Base-by-base conservation (phyloP, 2,329 filamentous ascomycete species). In the Phyllosticta capitalensis region DNA sequence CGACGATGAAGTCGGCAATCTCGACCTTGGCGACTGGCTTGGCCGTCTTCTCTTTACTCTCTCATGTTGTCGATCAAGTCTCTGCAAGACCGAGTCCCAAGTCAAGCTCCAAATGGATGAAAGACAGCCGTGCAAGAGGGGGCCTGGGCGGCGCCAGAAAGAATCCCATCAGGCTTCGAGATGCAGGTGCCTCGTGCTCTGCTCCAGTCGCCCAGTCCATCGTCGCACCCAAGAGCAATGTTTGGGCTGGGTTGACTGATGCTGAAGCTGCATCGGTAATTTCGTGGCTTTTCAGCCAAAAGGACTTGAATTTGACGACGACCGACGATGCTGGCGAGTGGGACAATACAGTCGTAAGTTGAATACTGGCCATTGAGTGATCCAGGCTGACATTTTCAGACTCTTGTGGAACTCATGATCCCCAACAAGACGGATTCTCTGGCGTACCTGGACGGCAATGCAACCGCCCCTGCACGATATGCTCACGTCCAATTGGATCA, bases 381-480 rank as follows among this genome's bases (percentile, higher is more conserved):
- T 5, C n/a, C 9, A 14, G 5, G 19, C 49, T 24, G 9, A 22
- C 9, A 12, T 52, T 52, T 17, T 1, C 60, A 48, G 14, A 17
- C 28, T 9, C 59, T 67, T n/a, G 63, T 69, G n/a, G 77, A 79
- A 64, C 61, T 75, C 0, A 67, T 80, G 56, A 63, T 67, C 21
- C 78, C 78, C 0, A 81, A 81, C 67, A 81, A 81, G 68, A 78
- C 77, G 0, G 78, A 78, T 61, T 76, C 72, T 0, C 58, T 79
- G 52, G 61, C 71, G 1, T 81, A 79, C 60, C 66, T 81, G 1
- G 76, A 80, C 28, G 70, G 69, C 2, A 62, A 65, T 7, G 72
- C 65, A 0, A 59, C 71, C 2, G 64, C 67, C 1, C 78, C 78
- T 0, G 57, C 65, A 1, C 69, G 75, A 20, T 79, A 76, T 65